Base-by-base conservation (phyloP, 1,284 basidiomycete species). In the Trichosporon faecale region DNA sequence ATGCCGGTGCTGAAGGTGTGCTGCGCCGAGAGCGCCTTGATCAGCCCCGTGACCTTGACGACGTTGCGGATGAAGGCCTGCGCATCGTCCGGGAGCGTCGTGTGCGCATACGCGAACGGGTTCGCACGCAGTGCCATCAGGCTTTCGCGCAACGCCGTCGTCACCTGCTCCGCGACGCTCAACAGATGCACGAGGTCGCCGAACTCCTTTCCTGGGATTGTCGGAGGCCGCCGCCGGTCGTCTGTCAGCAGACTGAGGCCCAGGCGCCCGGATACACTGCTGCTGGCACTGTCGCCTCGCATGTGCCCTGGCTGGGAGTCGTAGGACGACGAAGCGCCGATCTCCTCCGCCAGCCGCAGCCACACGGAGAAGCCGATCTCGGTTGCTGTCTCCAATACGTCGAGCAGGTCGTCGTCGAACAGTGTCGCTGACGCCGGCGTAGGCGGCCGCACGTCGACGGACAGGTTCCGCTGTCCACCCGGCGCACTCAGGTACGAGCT, bases 361-460 rank as follows among this genome's bases (percentile, higher is more conserved):
- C 85, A 86, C 3, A 85, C 84, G 2, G 80, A 82, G 65, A 83
- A 81, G 1, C 85, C 85, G 29, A 83, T 80, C 18, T 84, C 81
- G 2, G 84, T 84, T 0, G 85, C 85, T 16, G 81, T 80, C 65
- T 85, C 85, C 9, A 85, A 81, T 57, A 84, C 82, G 64, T 85
- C 84, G 9, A 86, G 73, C 37, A 86, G 78, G 65, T 84, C 84
- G 33, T 85, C 84, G 72, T 86, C 85, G 63, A 81, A 81, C 21
- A 83, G 75, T 55, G 79, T 80, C 0, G 82, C 78, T 8, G 81
- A 80, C 27, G 80, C 74, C 1, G 83, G 82, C 6, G 82, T 83
- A 1, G 79, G 77, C n/a, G 81, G 80, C 6, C 81, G 77, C 3
- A 83, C 76, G 60, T 83, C 81, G 18, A 82, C 80, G 0, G 79